Conservation (phyloP, 805 yeast species). For the Ogataea chonburiensis region DNA sequence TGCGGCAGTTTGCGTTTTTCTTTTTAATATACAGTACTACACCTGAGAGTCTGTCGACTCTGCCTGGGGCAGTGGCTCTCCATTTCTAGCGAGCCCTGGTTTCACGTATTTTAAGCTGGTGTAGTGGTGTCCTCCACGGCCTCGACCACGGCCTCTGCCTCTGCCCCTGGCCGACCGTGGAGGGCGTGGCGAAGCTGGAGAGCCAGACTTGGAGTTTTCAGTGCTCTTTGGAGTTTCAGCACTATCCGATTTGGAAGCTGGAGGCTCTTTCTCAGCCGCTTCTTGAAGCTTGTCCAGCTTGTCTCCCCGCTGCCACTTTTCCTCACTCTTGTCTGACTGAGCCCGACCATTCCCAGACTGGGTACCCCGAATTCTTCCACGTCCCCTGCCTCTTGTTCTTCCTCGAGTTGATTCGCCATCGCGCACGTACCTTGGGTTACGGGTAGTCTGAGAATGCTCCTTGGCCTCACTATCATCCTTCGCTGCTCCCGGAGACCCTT, state of each 20-base stretch:
- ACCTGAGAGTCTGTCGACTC: constrained; percentile 2
- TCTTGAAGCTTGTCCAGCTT: constrained; percentile 6
- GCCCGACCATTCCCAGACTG: not conserved
- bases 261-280: not conserved
- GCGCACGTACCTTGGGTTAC: constrained; percentile 4
- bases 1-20: constrained; percentile 25
- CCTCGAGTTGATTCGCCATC: constrained; percentile 10
- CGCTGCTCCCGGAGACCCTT: no score
- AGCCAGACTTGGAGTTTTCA: not conserved
- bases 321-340: constrained; percentile 1
- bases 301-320: constrained; percentile 14
- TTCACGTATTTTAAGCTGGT: constrained; percentile 26
- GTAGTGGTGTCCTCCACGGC: constrained; percentile 13
- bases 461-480: constrained; percentile 7
- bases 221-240: no score
- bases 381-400: constrained; percentile 3
- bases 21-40: constrained; percentile 7
- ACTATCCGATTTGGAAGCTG: not conserved
- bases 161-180: constrained; percentile 7
- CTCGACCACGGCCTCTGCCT: constrained; percentile 17
- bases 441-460: not conserved
- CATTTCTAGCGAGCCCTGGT: constrained; percentile 26
- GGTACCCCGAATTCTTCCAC: constrained; percentile 1
- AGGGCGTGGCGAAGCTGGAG: constrained; percentile 1
- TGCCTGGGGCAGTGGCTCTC: constrained; percentile 16